A percentile compares a stretch with the other conserved stretches of the same genome.
Conservation (phyloP, 306 rosid species). For the Hippophae rhamnoides region DNA sequence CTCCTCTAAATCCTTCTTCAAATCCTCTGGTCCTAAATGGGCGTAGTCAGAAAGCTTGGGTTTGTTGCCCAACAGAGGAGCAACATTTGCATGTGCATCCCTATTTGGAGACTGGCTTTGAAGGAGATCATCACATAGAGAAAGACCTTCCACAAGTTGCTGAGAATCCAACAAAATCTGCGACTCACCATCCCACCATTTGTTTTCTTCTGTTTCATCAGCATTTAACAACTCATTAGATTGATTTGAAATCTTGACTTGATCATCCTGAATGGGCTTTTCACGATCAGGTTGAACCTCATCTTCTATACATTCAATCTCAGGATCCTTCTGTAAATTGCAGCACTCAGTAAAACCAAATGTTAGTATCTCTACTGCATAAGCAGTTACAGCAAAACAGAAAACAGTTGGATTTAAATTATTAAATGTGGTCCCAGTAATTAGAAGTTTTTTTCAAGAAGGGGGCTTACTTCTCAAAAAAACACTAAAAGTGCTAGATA, state of each 20-base stretch:
- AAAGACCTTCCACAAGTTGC: conserved; percentile 67
- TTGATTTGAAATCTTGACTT: conserved; percentile 17
- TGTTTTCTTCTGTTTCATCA: conserved; percentile 48
- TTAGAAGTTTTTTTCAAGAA: too few relatives aligned
- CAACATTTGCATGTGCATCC: conserved; percentile 26
- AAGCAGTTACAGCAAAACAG: not conserved
- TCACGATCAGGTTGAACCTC: conserved; percentile 38
- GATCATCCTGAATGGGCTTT: conserved; percentile 21
- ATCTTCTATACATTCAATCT: conserved; percentile 23
- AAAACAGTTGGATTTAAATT: too few relatives aligned
- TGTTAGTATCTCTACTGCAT: conserved; percentile 12
- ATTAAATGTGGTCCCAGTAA: too few relatives aligned
- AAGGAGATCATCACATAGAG: conserved; percentile 60
- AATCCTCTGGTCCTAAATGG: conserved; percentile 53
- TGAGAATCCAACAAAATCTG: conserved; percentile 71
- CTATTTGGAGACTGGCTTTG: conserved; percentile 74
- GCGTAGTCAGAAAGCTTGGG: conserved; percentile 55
- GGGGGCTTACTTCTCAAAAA: too few relatives aligned
- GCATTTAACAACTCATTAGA: conserved; percentile 19
- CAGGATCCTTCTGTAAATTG: conserved; percentile 13
- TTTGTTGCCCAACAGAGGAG: conserved; percentile 19
- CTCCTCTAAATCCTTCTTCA: conserved; percentile 76
- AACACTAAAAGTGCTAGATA: too few relatives aligned
- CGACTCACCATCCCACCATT: conserved; percentile 86
- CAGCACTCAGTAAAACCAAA: conserved; percentile 7